phyloP scores from a whole-genome alignment of 257 asterid species.

The Paraleonurus japonicus region DNA sequence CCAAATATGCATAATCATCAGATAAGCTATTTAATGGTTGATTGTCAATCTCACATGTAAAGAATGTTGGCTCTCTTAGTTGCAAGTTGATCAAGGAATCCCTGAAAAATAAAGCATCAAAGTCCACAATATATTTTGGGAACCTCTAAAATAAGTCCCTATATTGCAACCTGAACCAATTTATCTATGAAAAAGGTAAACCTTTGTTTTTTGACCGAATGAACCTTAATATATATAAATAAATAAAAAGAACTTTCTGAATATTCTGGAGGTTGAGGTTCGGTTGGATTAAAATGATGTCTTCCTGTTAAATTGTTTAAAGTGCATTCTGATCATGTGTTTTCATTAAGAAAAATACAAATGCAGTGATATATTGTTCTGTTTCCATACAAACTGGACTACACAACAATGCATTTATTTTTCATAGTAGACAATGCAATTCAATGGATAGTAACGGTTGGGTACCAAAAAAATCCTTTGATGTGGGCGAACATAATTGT shows the following conservation, averaged over 20 bases:
- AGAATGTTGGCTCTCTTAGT: conserved; percentile 77
- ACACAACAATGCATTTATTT: neutral
- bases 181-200: neutral
- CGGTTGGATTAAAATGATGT: neutral
- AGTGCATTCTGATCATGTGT: neutral
- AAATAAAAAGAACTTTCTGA: neutral
- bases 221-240: neutral
- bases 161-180: conserved; percentile 16
- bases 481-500: no score
- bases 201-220: no score
- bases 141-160: neutral
- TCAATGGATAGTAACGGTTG: no score
- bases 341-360: neutral
- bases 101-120: conserved; percentile 45
- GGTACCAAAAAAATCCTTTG: no score
- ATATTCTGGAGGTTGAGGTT: neutral
- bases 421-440: neutral
- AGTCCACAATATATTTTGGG: conserved; percentile 10
- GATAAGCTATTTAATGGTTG: conserved; percentile 29
- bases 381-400: neutral
- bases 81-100: conserved; percentile 80
- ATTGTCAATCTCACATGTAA: conserved; percentile 40
- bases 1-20: conserved; percentile 38
- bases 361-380: neutral
- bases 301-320: neutral